Base-by-base conservation (phyloP, 164 flowering plant species). In the Tinospora cordifolia region DNA sequence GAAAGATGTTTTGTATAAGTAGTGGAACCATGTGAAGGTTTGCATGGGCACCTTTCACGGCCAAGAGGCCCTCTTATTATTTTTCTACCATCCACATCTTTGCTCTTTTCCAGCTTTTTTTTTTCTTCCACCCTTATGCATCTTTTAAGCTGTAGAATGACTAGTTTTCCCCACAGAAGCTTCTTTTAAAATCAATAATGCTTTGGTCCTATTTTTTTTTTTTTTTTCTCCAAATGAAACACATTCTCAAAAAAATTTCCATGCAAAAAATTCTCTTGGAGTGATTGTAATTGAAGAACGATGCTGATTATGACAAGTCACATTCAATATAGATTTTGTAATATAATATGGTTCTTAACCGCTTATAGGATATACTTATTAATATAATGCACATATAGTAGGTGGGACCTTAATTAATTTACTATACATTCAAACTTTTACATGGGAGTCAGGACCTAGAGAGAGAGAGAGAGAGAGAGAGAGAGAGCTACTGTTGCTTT, bases 351-450 rank as follows among this genome's bases (percentile, higher is more conserved):
- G 6, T 54, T 22, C n/a, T 19, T 47, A 47, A 13, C 14, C 3
- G 8, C 21, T 19, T 3, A 19, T 54, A 54, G 60, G 60, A 54
- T 54, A 54, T 54, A 54, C 4, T 0, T 54, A 44, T 44, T 5
- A 15, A 51, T 51, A 6, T 51, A 51, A 51, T 51, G 21, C 24
- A 54, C 1, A n/a, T n/a, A n/a, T 51, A 30, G 36, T 30, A 30
- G 58, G 58, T 51, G 60, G 60, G 60, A 54, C 60, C 60, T 19
- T n/a, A n/a, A n/a, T n/a, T n/a, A n/a, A n/a, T n/a, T 19, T 54
- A 54, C 7, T n/a, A 1, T 30, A 30, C 4, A 30, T 30, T 1
- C 4, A 30, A 30, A n/a, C 59, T 51, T 49, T 17, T 51, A 6
- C 58, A 17, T 51, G 17, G 22, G 21, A 54, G 10, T 54, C n/a